Evolutionary conservation across 805 yeast genomes (phyloP).

Genomic region (Maudiozyma serrabonitensis): DNA sequence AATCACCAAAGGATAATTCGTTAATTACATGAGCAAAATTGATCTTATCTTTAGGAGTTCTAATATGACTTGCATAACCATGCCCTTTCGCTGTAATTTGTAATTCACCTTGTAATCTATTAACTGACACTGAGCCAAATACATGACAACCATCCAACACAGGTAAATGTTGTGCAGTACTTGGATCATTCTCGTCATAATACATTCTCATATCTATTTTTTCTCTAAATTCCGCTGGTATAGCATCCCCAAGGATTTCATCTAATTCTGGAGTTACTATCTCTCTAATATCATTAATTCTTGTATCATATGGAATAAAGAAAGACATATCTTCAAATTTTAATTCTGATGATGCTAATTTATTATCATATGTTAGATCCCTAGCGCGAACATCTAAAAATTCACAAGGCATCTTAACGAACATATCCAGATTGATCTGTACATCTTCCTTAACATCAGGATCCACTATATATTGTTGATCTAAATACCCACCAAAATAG

Average conservation of each 20-base stretch:
- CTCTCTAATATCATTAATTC: constrained; percentile 37
- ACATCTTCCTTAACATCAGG: constrained; percentile 45
- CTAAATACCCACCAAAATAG: constrained; percentile 71
- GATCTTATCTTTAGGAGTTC: constrained; percentile 41
- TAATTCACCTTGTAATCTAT: constrained; percentile 76
- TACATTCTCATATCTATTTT: constrained; percentile 27
- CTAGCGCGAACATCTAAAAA: constrained; percentile 62
- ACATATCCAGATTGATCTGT: constrained; percentile 66
- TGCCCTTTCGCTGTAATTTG: constrained; percentile 72
- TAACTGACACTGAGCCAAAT: constrained; percentile 74
- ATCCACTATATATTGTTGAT: constrained; percentile 72
- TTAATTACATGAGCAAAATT: constrained; percentile 78
- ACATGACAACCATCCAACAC: constrained; percentile 64
- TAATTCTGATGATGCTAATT: constrained; percentile 67
- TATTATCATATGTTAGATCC: constrained; percentile 69
- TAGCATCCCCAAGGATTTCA: constrained; percentile 52
- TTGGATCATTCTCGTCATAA: constrained; percentile 12
- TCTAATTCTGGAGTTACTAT: constrained; percentile 55
- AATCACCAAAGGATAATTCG: constrained; percentile 86
- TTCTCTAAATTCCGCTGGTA: constrained; percentile 54
- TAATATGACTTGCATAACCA: constrained; percentile 41
- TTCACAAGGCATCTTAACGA: constrained; percentile 78
- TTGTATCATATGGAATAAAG: constrained; percentile 42
- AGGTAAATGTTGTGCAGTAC: constrained; percentile 40
- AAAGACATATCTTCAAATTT: constrained; percentile 58